Conservation (phyloP, 768 basidiomycete species). For the Botryobasidium botryosum region DNA sequence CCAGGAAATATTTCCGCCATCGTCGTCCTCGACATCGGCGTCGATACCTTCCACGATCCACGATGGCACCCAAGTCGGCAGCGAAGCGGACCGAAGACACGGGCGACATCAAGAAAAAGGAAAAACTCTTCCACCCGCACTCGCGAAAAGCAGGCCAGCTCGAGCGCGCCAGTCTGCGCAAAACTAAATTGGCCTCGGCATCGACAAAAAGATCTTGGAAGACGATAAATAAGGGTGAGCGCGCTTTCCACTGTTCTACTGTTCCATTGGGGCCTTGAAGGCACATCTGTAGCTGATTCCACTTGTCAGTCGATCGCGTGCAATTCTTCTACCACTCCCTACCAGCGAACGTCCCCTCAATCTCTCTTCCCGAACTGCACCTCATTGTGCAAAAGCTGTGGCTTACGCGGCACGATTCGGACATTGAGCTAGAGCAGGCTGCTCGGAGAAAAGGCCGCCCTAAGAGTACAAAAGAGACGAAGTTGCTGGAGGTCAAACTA, state of each 20-base stretch:
- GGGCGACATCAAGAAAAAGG: conserved; percentile 34
- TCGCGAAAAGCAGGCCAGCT: conserved; percentile 73
- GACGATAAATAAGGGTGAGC: conserved; percentile 35
- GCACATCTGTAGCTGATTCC: no score
- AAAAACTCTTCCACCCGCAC: conserved; percentile 67
- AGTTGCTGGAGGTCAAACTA: conserved; percentile 52
- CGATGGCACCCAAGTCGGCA: no score
- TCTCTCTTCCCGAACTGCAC: conserved; percentile 53
- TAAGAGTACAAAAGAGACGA: conserved; percentile 47
- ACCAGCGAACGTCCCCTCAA: conserved; percentile 35
- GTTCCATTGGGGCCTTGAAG: no score
- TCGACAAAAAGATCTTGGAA: conserved; percentile 40
- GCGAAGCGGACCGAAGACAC: no score
- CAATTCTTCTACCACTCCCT: conserved; percentile 61
- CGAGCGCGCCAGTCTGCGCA: conserved; percentile 46
- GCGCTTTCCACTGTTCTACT: conserved; percentile 1
- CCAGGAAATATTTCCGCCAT: no score
- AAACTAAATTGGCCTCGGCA: conserved; percentile 43
- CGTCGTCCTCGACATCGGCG: no score
- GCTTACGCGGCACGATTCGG: conserved; percentile 54
- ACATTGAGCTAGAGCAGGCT: conserved; percentile 41
- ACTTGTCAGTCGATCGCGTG: conserved; percentile 41
- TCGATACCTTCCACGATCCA: no score
- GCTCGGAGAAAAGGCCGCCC: conserved; percentile 57
- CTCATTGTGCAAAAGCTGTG: conserved; percentile 45